A percentile compares a stretch with the other conserved stretches of the same genome.
phyloP scores from a whole-genome alignment of 2,329 filamentous ascomycete species.

The Dichotomopilus funicola region DNA sequence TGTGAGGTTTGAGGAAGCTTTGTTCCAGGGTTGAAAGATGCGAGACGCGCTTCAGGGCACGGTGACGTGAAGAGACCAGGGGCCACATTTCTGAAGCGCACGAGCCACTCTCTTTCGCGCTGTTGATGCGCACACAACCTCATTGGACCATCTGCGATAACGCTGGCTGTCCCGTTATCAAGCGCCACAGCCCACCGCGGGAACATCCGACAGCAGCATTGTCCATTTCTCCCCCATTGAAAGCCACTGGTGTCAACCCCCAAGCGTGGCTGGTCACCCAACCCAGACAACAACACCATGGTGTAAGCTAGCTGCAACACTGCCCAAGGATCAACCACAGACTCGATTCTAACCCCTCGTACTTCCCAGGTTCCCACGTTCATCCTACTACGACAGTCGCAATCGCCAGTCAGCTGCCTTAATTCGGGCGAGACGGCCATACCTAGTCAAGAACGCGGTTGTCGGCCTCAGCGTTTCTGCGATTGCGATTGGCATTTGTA shows the following conservation, averaged over 20 bases:
- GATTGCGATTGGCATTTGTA: conserved; percentile 84
- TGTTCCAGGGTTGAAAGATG: conserved; percentile 5
- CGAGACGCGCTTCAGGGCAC: conserved; percentile 8
- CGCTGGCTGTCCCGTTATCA: not conserved
- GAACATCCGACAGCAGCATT: conserved; percentile 6
- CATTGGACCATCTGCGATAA: conserved; percentile 12
- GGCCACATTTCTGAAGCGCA: not conserved
- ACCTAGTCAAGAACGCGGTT: conserved; percentile 80
- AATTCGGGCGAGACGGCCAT: conserved; percentile 85
- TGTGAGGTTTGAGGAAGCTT: conserved; percentile 2
- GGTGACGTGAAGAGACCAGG: conserved; percentile 14
- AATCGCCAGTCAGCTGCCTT: conserved; percentile 83
- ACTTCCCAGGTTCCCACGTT: conserved; percentile 37
- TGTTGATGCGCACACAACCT: not conserved
- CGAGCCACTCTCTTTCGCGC: not conserved
- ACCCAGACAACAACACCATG: conserved; percentile 10
- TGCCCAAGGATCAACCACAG: too few relatives aligned
- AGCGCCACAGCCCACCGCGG: conserved; percentile 1
- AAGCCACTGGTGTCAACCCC: not conserved
- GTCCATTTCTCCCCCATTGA: conserved; percentile 1
- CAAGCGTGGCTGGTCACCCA: not conserved
- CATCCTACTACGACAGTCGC: conserved; percentile 85
- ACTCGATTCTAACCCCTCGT: not conserved
- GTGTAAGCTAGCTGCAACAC: conserved; percentile 9
- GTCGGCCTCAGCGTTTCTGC: conserved; percentile 69